Percentiles rank a stretch among this genome's conserved stretches.
Evolutionary conservation across 495 filamentous ascomycete species (phyloP).

Genomic region (Apodospora peruviana): DNA sequence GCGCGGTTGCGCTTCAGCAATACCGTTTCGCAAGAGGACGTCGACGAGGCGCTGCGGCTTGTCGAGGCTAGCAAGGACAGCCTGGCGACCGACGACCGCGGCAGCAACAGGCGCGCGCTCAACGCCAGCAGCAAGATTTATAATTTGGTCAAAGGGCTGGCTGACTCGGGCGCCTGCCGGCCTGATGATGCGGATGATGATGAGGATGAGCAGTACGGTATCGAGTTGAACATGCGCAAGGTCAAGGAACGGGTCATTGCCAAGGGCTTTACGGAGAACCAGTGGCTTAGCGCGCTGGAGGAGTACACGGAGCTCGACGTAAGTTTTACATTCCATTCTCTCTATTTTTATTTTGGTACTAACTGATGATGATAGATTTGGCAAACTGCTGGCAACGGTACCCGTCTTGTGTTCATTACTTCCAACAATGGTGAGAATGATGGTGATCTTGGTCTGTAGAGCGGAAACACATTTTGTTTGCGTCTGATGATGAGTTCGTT

Average conservation of each 20-base stretch:
- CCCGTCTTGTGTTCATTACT: conserved; percentile 71
- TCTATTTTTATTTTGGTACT: conserved; percentile 5
- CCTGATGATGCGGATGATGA: conserved; percentile 60
- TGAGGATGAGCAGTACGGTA: conserved; percentile 38
- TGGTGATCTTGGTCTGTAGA: too few species aligned
- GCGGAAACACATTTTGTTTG: too few species aligned
- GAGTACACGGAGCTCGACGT: conserved; percentile 88
- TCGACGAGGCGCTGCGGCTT: conserved; percentile 88
- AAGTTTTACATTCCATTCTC: conserved; percentile 39
- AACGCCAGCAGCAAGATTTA: conserved; percentile 89
- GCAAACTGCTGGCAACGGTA: conserved; percentile 87
- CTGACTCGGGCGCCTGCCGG: conserved; percentile 64
- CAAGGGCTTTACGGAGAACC: conserved; percentile 94
- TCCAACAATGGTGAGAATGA: conserved; percentile 34
- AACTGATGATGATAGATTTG: conserved; percentile 59
- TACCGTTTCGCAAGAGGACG: conserved; percentile 81
- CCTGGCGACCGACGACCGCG: conserved; percentile 59
- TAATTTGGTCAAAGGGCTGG: conserved; percentile 79
- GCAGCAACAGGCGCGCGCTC: conserved; percentile 55
- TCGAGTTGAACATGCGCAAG: conserved; percentile 78
- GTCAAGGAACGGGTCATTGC: conserved; percentile 86
- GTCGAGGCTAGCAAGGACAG: conserved; percentile 88
- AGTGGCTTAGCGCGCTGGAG: conserved; percentile 76
- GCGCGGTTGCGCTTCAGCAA: conserved; percentile 84
- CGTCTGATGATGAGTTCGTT: too few species aligned